Conservation (phyloP, 768 basidiomycete genomes). For the Tubosaeta brunneosetosa region DNA sequence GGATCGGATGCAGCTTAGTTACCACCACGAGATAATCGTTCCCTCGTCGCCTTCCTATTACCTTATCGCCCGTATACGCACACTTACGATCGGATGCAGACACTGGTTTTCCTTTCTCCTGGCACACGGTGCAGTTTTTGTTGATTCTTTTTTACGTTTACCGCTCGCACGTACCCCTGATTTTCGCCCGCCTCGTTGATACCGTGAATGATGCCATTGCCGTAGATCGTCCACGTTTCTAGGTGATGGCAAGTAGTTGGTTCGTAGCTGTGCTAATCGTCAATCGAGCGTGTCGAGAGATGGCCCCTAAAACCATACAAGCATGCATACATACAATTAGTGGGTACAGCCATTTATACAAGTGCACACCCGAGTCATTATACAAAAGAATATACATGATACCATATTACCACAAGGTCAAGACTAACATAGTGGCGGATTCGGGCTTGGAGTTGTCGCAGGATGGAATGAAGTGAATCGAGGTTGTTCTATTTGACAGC, state of each 20-base stretch:
- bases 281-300: background rate
- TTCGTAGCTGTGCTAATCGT: no score
- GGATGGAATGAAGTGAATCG: conserved; percentile 5
- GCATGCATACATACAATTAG: conserved; percentile 24
- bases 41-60: background rate
- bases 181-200: background rate
- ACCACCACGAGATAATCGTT: background rate
- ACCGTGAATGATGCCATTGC: background rate
- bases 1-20: background rate
- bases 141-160: background rate
- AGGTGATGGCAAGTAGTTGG: background rate
- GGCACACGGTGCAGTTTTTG: background rate
- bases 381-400: conserved; percentile 32
- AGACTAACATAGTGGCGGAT: conserved; percentile 10
- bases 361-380: conserved; percentile 13
- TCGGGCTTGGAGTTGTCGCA: conserved; percentile 19
- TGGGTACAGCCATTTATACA: conserved; percentile 20
- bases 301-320: conserved; percentile 2
- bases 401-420: conserved; percentile 22
- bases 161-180: background rate
- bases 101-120: background rate
- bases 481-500: conserved; percentile 1
- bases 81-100: background rate
- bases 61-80: background rate
- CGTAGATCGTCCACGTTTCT: background rate